Conservation (phyloP, 306 rosid species). For the Dryas octopetala region DNA sequence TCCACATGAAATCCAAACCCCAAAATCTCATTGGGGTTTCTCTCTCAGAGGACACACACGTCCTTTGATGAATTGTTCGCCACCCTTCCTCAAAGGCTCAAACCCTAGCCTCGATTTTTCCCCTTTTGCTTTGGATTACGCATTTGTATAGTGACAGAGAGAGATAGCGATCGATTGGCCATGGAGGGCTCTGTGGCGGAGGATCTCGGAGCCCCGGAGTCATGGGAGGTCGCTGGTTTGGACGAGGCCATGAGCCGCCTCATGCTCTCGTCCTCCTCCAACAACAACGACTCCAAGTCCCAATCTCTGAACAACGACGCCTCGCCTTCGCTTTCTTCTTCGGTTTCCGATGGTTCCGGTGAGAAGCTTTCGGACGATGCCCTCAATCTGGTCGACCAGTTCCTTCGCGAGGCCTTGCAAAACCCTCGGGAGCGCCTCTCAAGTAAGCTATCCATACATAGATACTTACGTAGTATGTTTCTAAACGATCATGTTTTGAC, state of each 20-base stretch:
- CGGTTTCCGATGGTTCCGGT: conserved; percentile 20
- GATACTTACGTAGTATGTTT: neutral
- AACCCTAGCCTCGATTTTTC: conserved; percentile 33
- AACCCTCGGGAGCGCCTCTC: conserved; percentile 96
- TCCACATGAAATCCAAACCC: conserved; percentile 45
- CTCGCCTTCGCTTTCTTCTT: conserved; percentile 18
- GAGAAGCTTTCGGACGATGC: conserved; percentile 54
- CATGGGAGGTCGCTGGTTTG: conserved; percentile 94
- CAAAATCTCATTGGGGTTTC: conserved; percentile 27
- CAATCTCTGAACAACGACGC: conserved; percentile 19
- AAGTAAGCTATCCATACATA: conserved; percentile 38
- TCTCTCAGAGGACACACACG: conserved; percentile 9
- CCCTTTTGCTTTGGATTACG: conserved; percentile 5
- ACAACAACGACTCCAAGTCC: conserved; percentile 41
- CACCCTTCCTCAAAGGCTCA: conserved; percentile 2
- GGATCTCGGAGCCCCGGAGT: conserved; percentile 92
- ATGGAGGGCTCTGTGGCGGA: conserved; percentile 92
- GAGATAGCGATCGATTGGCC: conserved; percentile 23
- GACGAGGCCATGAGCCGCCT: conserved; percentile 80
- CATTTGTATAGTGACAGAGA: neutral
- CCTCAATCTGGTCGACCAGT: conserved; percentile 76
- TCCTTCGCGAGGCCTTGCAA: conserved; percentile 91
- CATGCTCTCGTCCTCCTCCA: conserved; percentile 52
- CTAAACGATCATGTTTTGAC: neutral
- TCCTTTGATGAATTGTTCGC: conserved; percentile 27